A percentile compares a stretch with the other conserved stretches of the same genome.
phyloP scores from a whole-genome alignment of 2,329 filamentous ascomycete species.

The Monilinia fructicola region DNA sequence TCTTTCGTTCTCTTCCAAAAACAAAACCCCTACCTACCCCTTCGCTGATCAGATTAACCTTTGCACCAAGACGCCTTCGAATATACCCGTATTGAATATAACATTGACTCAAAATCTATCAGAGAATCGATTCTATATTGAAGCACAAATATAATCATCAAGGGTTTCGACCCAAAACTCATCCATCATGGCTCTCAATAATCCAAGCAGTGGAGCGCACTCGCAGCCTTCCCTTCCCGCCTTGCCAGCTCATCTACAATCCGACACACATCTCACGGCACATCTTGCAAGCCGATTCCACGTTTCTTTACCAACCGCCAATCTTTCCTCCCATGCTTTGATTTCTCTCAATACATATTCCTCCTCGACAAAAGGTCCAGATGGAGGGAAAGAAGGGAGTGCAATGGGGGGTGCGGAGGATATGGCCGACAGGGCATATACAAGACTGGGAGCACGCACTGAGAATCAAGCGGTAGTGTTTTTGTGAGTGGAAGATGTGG shows the following conservation, averaged over 20 bases:
- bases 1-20: slow-evolving; percentile 1
- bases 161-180: slow-evolving; percentile 35
- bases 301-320: slow-evolving; percentile 81
- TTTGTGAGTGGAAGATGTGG: slow-evolving; percentile 61
- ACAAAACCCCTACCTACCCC: neutral
- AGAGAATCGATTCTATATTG: neutral
- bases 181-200: slow-evolving; percentile 57
- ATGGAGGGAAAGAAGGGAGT: slow-evolving; percentile 89
- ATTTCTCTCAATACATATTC: slow-evolving; percentile 95
- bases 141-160: neutral
- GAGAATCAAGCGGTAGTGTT: slow-evolving; percentile 95
- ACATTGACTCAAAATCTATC: neutral
- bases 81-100: neutral
- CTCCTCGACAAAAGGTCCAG: slow-evolving; percentile 79
- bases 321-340: slow-evolving; percentile 85
- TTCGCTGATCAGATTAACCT: slow-evolving; percentile 1
- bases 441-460: slow-evolving; percentile 79
- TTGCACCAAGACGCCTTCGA: neutral
- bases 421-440: slow-evolving; percentile 81
- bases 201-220: slow-evolving; percentile 57
- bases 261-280: slow-evolving; percentile 75
- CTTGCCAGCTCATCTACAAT: slow-evolving; percentile 78
- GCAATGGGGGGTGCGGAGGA: slow-evolving; percentile 92
- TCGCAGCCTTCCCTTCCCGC: slow-evolving; percentile 85
- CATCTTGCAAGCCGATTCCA: slow-evolving; percentile 90